Base-by-base conservation (phyloP, 2,329 filamentous ascomycete species). In the Cladosporium cucumerinum region DNA sequence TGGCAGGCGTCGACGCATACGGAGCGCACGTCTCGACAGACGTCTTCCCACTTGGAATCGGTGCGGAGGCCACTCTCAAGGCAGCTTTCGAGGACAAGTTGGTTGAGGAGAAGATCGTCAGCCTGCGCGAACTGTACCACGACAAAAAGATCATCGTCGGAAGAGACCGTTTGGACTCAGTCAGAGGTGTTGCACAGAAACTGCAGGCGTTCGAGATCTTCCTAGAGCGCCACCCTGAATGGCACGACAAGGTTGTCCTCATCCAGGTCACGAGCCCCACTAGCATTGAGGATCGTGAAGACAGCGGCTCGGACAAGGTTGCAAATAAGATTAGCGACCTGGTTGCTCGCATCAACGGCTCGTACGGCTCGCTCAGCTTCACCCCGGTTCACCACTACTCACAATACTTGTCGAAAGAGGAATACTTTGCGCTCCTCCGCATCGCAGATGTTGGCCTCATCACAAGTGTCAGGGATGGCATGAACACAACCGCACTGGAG, bases 401-500 rank as follows among this genome's bases (percentile, higher is more conserved):
- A 8, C 93, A 97, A 76, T 97, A 97, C 76, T 85, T 98, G 54
- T 89, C 87, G 57, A 90, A 89, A 69, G 90, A 93, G 71, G 93
- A 98, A 78, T 98, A 98, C 78, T 96, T 97, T 77, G 93, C 94
- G 4, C 85, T 98, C n/a, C 85, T 98, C 61, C 88, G 94, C 26
- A 87, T 92, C 2, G 93, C 91, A 36, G 93, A 98, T 76, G 91
- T 97, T 69, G 94, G 93, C 4, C 83, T 98, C 59, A 97, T 98
- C 77, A 97, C 95, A 7, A 97, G 92, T 70, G 93, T 98, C 25
- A 88, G 94, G 66, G 95, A 98, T 76, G 94, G 94, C 65, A 97
- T 98, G 93, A 98, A 97, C 81, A 97, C 94, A 0, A 97, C 93
- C 23, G 96, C 92, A 75, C 82, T 98, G 71, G 95, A 98, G 78